Conservation (phyloP, 768 basidiomycete genomes). For the Termitomyces sp. region DNA sequence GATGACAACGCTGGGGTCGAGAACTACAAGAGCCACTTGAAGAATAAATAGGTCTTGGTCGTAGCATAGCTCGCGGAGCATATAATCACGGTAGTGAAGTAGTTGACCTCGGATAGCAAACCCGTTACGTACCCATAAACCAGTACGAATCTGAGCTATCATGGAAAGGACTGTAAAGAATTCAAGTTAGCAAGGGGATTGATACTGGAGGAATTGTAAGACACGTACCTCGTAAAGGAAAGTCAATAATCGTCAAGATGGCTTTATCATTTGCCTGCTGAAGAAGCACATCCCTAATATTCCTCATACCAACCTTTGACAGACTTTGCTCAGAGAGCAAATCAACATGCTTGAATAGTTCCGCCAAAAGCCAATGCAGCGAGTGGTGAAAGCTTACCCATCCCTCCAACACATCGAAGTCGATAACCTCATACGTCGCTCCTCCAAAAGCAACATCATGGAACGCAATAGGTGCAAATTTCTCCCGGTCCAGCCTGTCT, state of each 20-base stretch:
- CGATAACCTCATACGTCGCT: slow-evolving; percentile 51
- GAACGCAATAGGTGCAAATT: slow-evolving; percentile 57
- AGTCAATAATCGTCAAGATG: slow-evolving; percentile 77
- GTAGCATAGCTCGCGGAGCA: slow-evolving; percentile 92
- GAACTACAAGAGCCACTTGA: slow-evolving; percentile 71
- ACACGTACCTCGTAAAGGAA: slow-evolving; percentile 73
- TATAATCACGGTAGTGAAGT: slow-evolving; percentile 93
- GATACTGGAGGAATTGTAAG: background rate
- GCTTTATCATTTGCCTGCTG: slow-evolving; percentile 60
- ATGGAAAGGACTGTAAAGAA: slow-evolving; percentile 63
- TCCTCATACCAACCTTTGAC: slow-evolving; percentile 43
- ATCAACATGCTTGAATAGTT: slow-evolving; percentile 80
- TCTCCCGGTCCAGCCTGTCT: slow-evolving; percentile 59
- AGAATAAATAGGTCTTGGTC: slow-evolving; percentile 89
- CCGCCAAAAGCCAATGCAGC: slow-evolving; percentile 85
- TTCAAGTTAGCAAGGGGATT: background rate
- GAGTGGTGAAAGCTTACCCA: slow-evolving; percentile 95
- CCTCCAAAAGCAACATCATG: slow-evolving; percentile 67
- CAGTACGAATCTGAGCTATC: slow-evolving; percentile 92
- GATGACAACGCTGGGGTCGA: slow-evolving; percentile 75
- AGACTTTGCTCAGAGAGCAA: slow-evolving; percentile 54
- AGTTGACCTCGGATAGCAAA: slow-evolving; percentile 93
- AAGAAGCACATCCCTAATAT: slow-evolving; percentile 56
- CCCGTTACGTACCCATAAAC: slow-evolving; percentile 97
- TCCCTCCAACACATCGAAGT: slow-evolving; percentile 75